These are phyloP conservation scores for Fusarium penzigii DNA, from an alignment of 2,329 filamentous ascomycete genomes.

Conservation along the genomic window DNA sequence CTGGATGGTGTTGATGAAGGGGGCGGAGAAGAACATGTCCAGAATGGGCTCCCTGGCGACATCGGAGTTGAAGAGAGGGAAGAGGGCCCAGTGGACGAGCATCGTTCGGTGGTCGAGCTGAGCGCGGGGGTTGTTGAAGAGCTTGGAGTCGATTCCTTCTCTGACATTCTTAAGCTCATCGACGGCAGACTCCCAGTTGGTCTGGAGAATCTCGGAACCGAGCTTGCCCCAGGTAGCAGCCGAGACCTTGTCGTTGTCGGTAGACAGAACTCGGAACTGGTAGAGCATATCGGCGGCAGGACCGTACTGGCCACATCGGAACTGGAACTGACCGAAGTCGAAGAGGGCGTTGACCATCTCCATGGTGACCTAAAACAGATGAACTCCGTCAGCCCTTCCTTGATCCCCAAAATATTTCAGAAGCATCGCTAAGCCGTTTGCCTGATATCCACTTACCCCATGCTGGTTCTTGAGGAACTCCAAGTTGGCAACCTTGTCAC, in stretches of 20 bases:
- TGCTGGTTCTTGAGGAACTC: constrained; percentile 97
- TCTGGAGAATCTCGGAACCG: constrained; percentile 90
- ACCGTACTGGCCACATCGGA: constrained; percentile 92
- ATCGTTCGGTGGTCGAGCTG: constrained; percentile 96
- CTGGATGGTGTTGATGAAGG: constrained; percentile 99
- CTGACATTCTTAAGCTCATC: constrained; percentile 89
- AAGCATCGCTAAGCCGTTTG: background rate
- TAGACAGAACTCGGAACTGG: constrained; percentile 96
- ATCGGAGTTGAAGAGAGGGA: constrained; percentile 98
- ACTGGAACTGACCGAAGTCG: constrained; percentile 96
- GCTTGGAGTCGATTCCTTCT: constrained; percentile 88
- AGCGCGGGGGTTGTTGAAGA: constrained; percentile 94
- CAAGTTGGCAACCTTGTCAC: constrained; percentile 98
- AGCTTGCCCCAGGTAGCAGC: constrained; percentile 98
- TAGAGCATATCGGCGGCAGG: constrained; percentile 91
- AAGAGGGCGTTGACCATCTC: constrained; percentile 97
- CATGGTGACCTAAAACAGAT: constrained; percentile 65
- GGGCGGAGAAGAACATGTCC: constrained; percentile 94
- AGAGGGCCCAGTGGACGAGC: constrained; percentile 97
- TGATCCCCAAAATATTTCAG: constrained; percentile 1
- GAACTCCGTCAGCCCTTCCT: constrained; percentile 16
- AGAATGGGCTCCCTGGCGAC: constrained; percentile 85
- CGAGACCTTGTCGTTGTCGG: constrained; percentile 96
- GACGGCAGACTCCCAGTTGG: constrained; percentile 92
- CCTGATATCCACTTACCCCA: constrained; percentile 58